Conservation (phyloP, 768 basidiomycete species). For the Nevesoporus exiguus region DNA sequence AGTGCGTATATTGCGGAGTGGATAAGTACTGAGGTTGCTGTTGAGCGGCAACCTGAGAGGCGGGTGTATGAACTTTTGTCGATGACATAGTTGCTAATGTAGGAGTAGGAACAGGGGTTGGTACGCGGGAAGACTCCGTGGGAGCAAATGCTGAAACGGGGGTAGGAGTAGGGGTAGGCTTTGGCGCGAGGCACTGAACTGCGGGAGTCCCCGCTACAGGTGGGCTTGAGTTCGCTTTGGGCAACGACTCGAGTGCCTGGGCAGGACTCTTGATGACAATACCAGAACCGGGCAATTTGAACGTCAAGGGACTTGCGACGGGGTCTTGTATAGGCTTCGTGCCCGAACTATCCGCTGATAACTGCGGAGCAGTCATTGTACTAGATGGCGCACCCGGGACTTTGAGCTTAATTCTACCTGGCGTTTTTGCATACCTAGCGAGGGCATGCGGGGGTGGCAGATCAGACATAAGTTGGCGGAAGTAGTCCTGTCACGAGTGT, state of each 20-base stretch:
- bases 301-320: constrained; percentile 16
- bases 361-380: constrained; percentile 16
- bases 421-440: constrained; percentile 55
- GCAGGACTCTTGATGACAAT: constrained; percentile 19
- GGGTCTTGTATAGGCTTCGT: constrained; percentile 19
- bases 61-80: constrained; percentile 20
- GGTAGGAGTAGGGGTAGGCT: constrained; percentile 20
- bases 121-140: constrained; percentile 18
- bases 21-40: constrained; percentile 35
- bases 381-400: constrained; percentile 41
- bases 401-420: constrained; percentile 71
- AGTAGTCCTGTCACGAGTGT: constrained; percentile 52
- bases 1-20: constrained; percentile 42
- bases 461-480: constrained; percentile 74
- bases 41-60: constrained; percentile 34
- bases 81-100: constrained; percentile 8
- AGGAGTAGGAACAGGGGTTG: constrained; percentile 19
- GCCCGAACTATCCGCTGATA: constrained; percentile 10
- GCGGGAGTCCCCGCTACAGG: constrained; percentile 16
- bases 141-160: constrained; percentile 17
- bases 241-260: constrained; percentile 20
- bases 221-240: constrained; percentile 17
- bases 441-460: constrained; percentile 66
- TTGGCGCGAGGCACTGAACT: constrained; percentile 21
- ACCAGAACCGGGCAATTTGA: constrained; percentile 23